A percentile compares a stretch with the other conserved stretches of the same genome.
Evolutionary conservation across 345 rosid species (phyloP).

Genomic region (Salix exigua): DNA sequence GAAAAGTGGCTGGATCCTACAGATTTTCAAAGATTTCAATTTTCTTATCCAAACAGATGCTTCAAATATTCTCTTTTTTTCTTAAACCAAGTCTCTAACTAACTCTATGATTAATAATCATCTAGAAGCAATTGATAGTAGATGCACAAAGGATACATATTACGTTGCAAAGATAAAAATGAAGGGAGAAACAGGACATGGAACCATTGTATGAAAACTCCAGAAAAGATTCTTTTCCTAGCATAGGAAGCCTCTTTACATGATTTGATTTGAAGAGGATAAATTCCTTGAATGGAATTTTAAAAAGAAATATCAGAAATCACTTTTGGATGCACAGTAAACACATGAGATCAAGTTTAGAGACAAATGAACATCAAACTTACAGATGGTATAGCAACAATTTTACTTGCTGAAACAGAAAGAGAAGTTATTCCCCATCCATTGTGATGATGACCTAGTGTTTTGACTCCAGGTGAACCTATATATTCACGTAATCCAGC

Average conservation of each 20-base stretch:
- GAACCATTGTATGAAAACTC: background rate
- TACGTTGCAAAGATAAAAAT: background rate
- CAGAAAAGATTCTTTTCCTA: background rate
- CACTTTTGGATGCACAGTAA: background rate
- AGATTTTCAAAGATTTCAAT: background rate
- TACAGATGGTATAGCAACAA: slow-evolving; percentile 65
- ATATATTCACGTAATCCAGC: slow-evolving; percentile 80
- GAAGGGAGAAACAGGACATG: background rate
- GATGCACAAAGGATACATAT: background rate
- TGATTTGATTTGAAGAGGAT: background rate
- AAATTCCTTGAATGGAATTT: background rate
- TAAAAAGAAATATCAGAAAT: background rate
- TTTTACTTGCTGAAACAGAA: slow-evolving; percentile 91
- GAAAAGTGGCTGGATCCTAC: background rate
- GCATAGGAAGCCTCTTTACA: background rate
- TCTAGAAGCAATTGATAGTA: background rate
- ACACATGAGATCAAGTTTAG: background rate
- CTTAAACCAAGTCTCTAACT: background rate
- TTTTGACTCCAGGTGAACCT: slow-evolving; percentile 42
- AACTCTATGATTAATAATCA: background rate
- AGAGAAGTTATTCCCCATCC: slow-evolving; percentile 81
- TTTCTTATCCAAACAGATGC: background rate
- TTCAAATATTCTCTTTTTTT: background rate
- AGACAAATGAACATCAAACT: slow-evolving; percentile 31
- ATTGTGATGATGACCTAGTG: slow-evolving; percentile 42